Base-by-base conservation (phyloP, 805 yeast species). In the Candida vartiovaarae region DNA sequence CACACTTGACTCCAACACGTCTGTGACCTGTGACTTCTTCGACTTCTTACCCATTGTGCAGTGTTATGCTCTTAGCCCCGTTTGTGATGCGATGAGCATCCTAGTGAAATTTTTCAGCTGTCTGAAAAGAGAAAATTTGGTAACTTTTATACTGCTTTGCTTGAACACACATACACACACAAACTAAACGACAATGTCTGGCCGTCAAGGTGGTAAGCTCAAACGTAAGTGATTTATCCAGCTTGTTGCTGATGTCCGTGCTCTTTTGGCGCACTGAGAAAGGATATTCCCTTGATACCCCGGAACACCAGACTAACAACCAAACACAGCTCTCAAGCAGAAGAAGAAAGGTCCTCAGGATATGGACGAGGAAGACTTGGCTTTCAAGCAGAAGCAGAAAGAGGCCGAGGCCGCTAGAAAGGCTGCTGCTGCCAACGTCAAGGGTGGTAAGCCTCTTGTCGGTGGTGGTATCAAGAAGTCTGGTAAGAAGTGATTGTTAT, bases 391-490 rank as follows among this genome's bases (percentile, higher is more conserved):
- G 60, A 90, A 89, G 75, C 95, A 88, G 71, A 87, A 84, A 66
- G 96, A 95, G 45, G 97, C 86, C 50, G 96, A 91, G 55, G 85
- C 84, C 61, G 96, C 96, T 29, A 82, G 81, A 68, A 91, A 90
- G 69, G 95, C 84, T 43, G 75, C 91, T 81, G 88, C 91, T 52
- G 78, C 83, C 41, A 80, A 84, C 67, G 93, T 95, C 47, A 72
- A 84, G 57, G 79, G 84, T 60, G 95, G 95, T 53, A 96, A 96
- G 43, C 96, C 96, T 32, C 69, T 90, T 58, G 80, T 81, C 43
- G 90, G 95, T 51, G 96, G 96, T 42, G 98, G 98, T 48, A 90
- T 90, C 72, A 90, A 91, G 78, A 91, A 90, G 79, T 83, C 84
- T 55, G 84, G 78, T 52, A 75, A 75, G 71, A 75, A 75, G 68